Evolutionary conservation across 805 yeast genomes (phyloP), one percentile per base, ranked within the genome.

Genomic region (Metschnikowia peoriensis): DNA sequence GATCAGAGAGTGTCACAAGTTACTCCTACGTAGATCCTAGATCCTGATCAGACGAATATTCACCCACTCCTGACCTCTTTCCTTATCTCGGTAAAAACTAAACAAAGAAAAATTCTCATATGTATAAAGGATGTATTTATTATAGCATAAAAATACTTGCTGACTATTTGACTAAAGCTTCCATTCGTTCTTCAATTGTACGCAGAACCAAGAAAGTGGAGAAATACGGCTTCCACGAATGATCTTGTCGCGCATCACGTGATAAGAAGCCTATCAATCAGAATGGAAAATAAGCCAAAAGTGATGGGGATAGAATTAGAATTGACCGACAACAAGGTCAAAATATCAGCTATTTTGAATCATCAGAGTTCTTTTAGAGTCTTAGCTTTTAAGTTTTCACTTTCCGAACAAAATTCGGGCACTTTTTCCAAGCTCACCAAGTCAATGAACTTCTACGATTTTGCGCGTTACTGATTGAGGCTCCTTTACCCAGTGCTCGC

Each of bases 191-290:
- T 27, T 28, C 6, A 9, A 32, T 32, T 32, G 35, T 32, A 32
- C 14, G 35, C 35, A 9, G 35, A 32, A 32, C 35, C 8, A 2
- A 2, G 40, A 16, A 16, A 38, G n/a, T 38, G 17, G 40, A 38
- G 15, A 14, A 16, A 6, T 14, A 15, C 40, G 15, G 46, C 29
- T 14, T 9, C 39, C 7, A 8, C 8, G 28, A 34, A n/a, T 15
- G 28, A 7, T 45, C 17, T 14, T 10, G 41, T 38, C 48, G 48
- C 41, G 48, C 48, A 28, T 45, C 48, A 45, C 48, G 48, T 45
- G 48, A n/a, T 4, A 22, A 11, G 27, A 16, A 12, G 17, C 27
- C 9, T 9, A 17, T 22, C 9, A 7, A 2, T 8, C 17, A 2
- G 12, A 9, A 10, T 29, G 11, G 6, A 8, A 40, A 7, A 40